Conservation (phyloP, 2,329 filamentous ascomycete genomes). For the Ophiostoma pallidulum region DNA sequence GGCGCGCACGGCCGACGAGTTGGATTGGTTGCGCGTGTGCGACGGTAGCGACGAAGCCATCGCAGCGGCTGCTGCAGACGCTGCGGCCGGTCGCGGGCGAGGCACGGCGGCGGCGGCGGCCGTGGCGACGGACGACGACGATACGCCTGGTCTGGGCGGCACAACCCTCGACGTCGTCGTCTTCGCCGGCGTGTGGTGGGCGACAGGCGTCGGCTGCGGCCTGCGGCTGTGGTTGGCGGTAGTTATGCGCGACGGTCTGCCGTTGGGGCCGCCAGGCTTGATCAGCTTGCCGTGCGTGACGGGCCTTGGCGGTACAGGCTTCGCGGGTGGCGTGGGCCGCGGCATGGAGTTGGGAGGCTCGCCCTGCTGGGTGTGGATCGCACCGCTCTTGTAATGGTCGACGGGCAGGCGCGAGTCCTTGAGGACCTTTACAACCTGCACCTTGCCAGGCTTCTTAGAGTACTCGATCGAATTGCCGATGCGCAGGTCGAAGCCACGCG, state of each 20-base stretch:
- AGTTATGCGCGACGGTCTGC: constrained; percentile 64
- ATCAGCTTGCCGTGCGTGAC: constrained; percentile 92
- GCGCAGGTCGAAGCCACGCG: constrained; percentile 71
- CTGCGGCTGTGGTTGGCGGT: constrained; percentile 15
- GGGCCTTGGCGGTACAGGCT: constrained; percentile 75
- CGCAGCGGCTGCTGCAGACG: constrained; percentile 30
- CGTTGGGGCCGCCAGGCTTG: constrained; percentile 77
- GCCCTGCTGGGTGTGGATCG: constrained; percentile 76
- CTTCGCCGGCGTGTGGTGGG: neutral
- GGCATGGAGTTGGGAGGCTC: constrained; percentile 77
- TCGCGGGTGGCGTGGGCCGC: constrained; percentile 75
- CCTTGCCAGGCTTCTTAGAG: constrained; percentile 94
- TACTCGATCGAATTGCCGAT: constrained; percentile 84
- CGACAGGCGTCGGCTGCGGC: neutral
- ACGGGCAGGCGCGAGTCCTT: constrained; percentile 71
- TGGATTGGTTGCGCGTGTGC: constrained; percentile 48
- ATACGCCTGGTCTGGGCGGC: constrained; percentile 16
- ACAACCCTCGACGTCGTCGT: constrained; percentile 20
- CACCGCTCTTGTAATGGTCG: constrained; percentile 90
- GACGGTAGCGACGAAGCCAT: constrained; percentile 44
- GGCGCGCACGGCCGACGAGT: constrained; percentile 40
- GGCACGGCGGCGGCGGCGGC: constrained; percentile 22
- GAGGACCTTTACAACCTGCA: constrained; percentile 76
- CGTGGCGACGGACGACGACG: constrained; percentile 18
- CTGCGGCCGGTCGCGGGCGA: no score